Conservation (phyloP, 768 basidiomycete genomes). For the Termitomyces sp. region DNA sequence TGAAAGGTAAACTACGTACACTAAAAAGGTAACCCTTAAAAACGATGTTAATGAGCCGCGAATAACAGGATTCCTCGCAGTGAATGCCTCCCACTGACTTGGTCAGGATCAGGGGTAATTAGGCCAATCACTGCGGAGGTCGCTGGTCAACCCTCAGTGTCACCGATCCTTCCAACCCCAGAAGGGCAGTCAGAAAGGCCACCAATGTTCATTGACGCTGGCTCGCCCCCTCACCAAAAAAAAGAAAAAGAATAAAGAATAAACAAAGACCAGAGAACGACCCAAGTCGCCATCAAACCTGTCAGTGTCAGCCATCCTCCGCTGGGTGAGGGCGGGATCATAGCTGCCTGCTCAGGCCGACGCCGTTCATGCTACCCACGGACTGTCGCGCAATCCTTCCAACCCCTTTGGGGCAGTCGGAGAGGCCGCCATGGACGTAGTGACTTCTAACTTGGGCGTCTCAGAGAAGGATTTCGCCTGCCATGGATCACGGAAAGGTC, state of each 20-base stretch:
- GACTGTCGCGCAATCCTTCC: neutral
- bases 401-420: neutral
- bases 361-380: neutral
- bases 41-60: neutral
- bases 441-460: neutral
- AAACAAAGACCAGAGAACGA: neutral
- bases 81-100: neutral
- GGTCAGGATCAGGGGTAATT: neutral
- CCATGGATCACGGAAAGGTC: too few species aligned
- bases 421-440: neutral
- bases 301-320: neutral
- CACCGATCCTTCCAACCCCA: neutral
- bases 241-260: neutral
- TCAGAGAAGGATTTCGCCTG: neutral
- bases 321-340: neutral
- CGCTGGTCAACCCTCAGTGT: too few species aligned
- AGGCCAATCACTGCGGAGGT: neutral
- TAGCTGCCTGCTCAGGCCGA: neutral
- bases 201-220: neutral
- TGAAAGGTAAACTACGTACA: too few species aligned
- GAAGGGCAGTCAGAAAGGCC: neutral
- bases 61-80: neutral
- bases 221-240: neutral
- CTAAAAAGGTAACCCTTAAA: too few species aligned
- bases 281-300: neutral